Conservation (phyloP, 371 early-diverging fungal species). For the Apophysomyces sp. region DNA sequence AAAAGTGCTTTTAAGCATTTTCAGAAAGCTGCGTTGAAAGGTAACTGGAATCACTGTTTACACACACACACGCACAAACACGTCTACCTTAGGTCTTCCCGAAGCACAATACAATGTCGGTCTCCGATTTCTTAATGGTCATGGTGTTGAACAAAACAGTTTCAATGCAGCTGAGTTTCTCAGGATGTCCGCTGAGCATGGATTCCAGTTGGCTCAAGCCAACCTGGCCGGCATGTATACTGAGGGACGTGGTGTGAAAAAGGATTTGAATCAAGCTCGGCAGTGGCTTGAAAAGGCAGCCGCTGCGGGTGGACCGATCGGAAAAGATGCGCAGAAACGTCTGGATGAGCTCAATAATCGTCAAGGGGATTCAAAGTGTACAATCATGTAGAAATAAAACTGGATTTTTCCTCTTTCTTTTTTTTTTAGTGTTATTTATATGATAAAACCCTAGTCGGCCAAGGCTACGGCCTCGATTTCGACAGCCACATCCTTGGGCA, state of each 20-base stretch:
- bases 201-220: conserved; percentile 42
- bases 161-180: conserved; percentile 50
- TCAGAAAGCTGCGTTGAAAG: conserved; percentile 49
- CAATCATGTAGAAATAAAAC: conserved; percentile 29
- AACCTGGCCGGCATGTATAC: conserved; percentile 49
- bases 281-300: conserved; percentile 31
- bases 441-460: neutral
- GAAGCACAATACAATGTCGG: conserved; percentile 55
- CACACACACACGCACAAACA: neutral
- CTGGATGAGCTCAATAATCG: conserved; percentile 27
- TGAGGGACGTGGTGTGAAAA: conserved; percentile 43
- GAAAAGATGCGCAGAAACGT: conserved; percentile 43
- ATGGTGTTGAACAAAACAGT: conserved; percentile 35
- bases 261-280: conserved; percentile 31
- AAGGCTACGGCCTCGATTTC: conserved; percentile 65
- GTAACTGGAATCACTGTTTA: conserved; percentile 1
- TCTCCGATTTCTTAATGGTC: conserved; percentile 36
- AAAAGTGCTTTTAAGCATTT: conserved; percentile 45
- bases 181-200: conserved; percentile 46
- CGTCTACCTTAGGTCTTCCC: conserved; percentile 21
- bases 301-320: conserved; percentile 35
- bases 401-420: no score
- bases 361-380: conserved; percentile 23
- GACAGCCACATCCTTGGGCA: conserved; percentile 74
- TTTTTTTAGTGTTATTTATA: neutral